A percentile compares a stretch with the other conserved stretches of the same genome.
Conservation (phyloP, 148 eudicot genomes). For the Linanthus parryae region DNA sequence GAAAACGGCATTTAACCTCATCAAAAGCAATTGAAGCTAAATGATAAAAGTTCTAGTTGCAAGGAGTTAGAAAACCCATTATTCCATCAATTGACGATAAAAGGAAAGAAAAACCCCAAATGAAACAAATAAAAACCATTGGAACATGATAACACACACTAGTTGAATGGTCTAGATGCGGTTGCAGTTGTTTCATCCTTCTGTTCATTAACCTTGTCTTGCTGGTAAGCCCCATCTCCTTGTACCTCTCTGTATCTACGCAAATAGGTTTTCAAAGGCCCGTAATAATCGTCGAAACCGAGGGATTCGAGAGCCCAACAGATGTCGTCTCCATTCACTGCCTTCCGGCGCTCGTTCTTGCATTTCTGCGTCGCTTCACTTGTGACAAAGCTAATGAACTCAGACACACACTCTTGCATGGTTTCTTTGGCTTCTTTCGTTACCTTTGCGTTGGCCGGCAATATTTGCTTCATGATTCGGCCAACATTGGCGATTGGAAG, state of each 20-base stretch:
- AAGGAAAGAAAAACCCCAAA: too few relatives aligned
- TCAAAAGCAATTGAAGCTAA: too few relatives aligned
- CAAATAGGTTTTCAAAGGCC: constrained; percentile 7
- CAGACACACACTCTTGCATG: constrained; percentile 45
- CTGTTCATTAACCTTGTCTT: constrained; percentile 4
- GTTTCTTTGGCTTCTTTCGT: constrained; percentile 47
- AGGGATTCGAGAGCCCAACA: constrained; percentile 11
- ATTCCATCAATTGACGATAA: too few relatives aligned
- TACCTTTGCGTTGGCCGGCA: constrained; percentile 36
- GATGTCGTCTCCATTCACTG: constrained; percentile 9
- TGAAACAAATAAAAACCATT: too few relatives aligned
- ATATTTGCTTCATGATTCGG: constrained; percentile 37
- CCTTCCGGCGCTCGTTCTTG: constrained; percentile 9
- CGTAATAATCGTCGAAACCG: constrained; percentile 9
- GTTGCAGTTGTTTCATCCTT: too few relatives aligned
- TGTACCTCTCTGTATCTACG: constrained; percentile 11
- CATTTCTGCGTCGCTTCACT: constrained; percentile 23
- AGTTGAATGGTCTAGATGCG: too few relatives aligned
- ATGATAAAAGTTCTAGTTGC: too few relatives aligned
- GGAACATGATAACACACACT: too few relatives aligned
- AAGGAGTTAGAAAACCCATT: too few relatives aligned
- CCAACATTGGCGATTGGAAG: constrained; percentile 39
- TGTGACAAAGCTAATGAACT: constrained; percentile 43
- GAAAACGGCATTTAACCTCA: too few relatives aligned
- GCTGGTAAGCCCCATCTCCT: constrained; percentile 10